phyloP scores from a whole-genome alignment of 768 basidiomycete genomes.

The Lentinus tigrinus region DNA sequence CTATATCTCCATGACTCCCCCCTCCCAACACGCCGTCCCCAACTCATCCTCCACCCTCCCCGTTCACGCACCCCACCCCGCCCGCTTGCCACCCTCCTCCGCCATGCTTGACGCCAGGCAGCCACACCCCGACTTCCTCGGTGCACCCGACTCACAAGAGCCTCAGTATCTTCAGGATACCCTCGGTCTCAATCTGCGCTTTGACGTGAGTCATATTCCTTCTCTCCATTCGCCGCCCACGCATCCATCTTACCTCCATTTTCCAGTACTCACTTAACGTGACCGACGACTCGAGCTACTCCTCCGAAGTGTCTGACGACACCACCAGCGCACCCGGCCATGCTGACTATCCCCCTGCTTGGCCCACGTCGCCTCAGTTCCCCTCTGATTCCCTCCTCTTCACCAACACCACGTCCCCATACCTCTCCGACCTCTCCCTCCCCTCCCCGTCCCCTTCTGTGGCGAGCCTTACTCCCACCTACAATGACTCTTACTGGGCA shows the following conservation, averaged over 20 bases:
- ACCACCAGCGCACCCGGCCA: not conserved
- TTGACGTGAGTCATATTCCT: not conserved
- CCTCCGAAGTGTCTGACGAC: not conserved
- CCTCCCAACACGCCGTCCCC: not conserved
- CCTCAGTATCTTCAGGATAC: not conserved
- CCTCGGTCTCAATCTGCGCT: conserved; percentile 4
- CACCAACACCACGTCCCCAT: not conserved
- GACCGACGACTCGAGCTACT: not conserved
- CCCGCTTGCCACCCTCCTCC: not conserved
- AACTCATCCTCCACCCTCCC: not conserved
- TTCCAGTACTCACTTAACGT: not conserved
- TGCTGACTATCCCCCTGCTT: not conserved
- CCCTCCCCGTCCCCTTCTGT: not conserved
- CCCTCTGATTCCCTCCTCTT: not conserved
- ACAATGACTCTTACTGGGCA: conserved; percentile 3
- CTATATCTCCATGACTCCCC: not conserved
- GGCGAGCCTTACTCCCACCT: not conserved
- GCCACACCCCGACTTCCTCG: conserved; percentile 3
- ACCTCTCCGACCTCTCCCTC: not conserved
- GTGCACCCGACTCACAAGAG: not conserved
- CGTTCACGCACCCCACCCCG: not conserved
- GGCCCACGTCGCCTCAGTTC: not conserved
- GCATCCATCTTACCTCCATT: not conserved
- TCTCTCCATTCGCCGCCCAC: not conserved
- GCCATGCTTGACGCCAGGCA: not conserved